Base-by-base conservation (phyloP, 2,329 filamentous ascomycete species). In the Botryotinia convoluta region DNA sequence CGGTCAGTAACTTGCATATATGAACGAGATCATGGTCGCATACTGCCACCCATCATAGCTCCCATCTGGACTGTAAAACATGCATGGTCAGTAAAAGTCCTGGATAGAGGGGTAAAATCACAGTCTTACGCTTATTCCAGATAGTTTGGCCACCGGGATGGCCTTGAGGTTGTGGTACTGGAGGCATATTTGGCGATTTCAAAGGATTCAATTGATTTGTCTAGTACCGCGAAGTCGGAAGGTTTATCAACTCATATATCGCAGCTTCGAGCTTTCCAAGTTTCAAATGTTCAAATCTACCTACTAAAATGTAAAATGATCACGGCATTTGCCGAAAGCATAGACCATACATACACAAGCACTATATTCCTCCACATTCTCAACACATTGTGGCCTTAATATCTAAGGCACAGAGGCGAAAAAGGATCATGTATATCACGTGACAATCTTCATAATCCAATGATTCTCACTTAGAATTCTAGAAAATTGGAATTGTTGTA, bases 21-120 rank as follows among this genome's bases (percentile, higher is more conserved):
- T 16, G 14, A 35, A n/a, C 18, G 7, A 59, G 51, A 48, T 42
- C 26, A 59, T 60, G 73, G 61, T 72, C 70, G 89, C 94, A 80
- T 92, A 98, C 95, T 97, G 82, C 94, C 93, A 79, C 96, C 96
- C 94, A 98, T 98, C 91, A 99, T 91, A 76, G 93, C 94, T 79
- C 96, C 96, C 94, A 98, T 98, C 87, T 97, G 98, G 83, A 95
- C 94, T 97, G 82, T 79, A 76, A 67, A 73, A 80, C n/a, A 81
- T 80, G 65, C 35, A 81, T 79, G 65, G 74, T 78, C 72, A 78
- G 73, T 74, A 74, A 39, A 80, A 82, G 80, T 82, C 81, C 77
- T 73, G 57, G 65, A 48, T 42, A 63, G 16, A 64, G 32, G n/a
- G 26, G 51, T n/a, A 10, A 29, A 64, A 39, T 71, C 63, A 51